Base-by-base conservation (phyloP, 192 early-diverging fungal genomes). In the Coemansia sp. region DNA sequence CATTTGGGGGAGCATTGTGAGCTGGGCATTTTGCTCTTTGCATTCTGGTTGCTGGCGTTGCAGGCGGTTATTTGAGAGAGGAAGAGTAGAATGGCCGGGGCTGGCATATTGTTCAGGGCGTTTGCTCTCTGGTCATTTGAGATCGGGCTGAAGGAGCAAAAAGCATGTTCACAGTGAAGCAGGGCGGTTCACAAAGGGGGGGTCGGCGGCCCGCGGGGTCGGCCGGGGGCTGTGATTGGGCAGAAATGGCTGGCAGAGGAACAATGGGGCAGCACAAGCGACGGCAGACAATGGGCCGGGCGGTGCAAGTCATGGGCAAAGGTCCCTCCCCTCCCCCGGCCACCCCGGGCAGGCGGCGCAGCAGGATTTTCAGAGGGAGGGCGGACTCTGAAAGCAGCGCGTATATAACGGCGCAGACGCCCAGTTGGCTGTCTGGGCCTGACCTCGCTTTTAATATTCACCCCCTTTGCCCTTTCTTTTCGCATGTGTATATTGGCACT, bases 301-400 rank as follows among this genome's bases (percentile, higher is more conserved):
- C 46, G 60, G 54, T 42, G 54, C 70, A 64, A 66, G 70, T 72
- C 70, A 72, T 72, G 70, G 74, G 68, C 64, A 67, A 36, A 44
- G 38, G 6, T 54, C 68, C 68, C 56, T 54, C 52, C 58, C 59
- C 60, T 60, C 46, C 58, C 53, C 54, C 48, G 34, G 51, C 68
- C 21, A 28, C 56, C 28, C 55, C 44, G 21, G 47, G 49, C 46
- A 56, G 50, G 47, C 49, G 28, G 40, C 23, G 49, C 38, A 57
- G 59, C 59, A 60, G 15, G 26, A 37, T 42, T 42, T 42, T 42
- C 11, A 17, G n/a, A 38, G 55, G 53, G 53, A 25, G 7, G 52
- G 63, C 63, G 63, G 63, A 65, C 63, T 65, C 63, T 57, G 63
- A 65, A 65, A 37, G 14, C 9, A 21, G 25, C 48, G 49, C 19